Percentiles rank a stretch among this genome's conserved stretches.
These are phyloP conservation scores for Actinidia arguta DNA, from an alignment of 179 eudicot genomes.

Conservation along the genomic window DNA sequence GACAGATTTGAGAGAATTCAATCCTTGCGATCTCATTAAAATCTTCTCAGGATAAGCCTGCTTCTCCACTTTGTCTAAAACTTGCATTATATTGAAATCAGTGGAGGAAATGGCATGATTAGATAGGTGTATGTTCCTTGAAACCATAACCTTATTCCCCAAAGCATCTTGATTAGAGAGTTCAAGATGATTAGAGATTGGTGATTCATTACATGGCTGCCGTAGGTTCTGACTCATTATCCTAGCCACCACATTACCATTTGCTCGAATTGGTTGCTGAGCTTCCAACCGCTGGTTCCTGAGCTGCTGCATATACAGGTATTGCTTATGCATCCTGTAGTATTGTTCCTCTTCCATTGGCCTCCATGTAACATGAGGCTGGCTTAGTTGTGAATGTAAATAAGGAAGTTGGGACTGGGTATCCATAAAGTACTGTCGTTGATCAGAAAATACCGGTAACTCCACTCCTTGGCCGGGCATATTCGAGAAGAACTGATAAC, in stretches of 20 bases:
- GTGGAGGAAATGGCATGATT: constrained; percentile 13
- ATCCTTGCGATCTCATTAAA: constrained; percentile 30
- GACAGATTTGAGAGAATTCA: constrained; percentile 30
- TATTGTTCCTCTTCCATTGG: constrained; percentile 29
- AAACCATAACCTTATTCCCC: constrained; percentile 18
- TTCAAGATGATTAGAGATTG: not conserved
- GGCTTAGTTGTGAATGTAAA: constrained; percentile 26
- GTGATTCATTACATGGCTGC: constrained; percentile 6
- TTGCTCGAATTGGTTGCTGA: constrained; percentile 24
- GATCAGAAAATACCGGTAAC: constrained; percentile 23
- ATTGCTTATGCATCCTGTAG: constrained; percentile 35
- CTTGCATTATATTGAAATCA: constrained; percentile 18
- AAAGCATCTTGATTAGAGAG: constrained; percentile 26
- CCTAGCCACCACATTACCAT: constrained; percentile 25
- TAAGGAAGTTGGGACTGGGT: constrained; percentile 22
- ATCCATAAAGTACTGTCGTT: constrained; percentile 19
- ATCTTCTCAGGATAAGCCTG: constrained; percentile 29
- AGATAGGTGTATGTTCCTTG: constrained; percentile 21
- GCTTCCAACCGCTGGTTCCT: constrained; percentile 28
- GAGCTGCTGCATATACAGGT: constrained; percentile 31
- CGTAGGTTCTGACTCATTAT: constrained; percentile 22
- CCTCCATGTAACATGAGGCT: constrained; percentile 31
- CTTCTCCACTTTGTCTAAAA: constrained; percentile 20
- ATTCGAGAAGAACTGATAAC: constrained; percentile 18
- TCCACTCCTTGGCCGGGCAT: constrained; percentile 15